Evolutionary conservation across 108 stramenopile species (phyloP).

Genomic region (Cyclotella sp.): DNA sequence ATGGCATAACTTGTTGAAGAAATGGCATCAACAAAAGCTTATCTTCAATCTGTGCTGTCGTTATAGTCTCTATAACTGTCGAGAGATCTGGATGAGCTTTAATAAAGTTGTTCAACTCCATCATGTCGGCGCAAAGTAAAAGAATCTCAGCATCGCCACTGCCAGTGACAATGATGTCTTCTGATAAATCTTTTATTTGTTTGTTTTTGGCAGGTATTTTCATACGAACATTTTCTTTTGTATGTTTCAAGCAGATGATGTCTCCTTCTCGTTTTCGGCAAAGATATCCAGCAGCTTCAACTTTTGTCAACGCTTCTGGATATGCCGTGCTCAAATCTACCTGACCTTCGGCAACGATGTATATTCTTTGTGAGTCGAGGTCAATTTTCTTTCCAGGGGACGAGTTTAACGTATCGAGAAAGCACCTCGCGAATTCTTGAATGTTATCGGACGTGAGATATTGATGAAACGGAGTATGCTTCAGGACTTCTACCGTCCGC

Average conservation of each 20-base stretch:
- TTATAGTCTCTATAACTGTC: slow-evolving; percentile 35
- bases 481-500: slow-evolving; percentile 36
- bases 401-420: slow-evolving; percentile 2
- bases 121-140: slow-evolving; percentile 39
- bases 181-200: slow-evolving; percentile 40
- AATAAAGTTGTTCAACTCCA: slow-evolving; percentile 43
- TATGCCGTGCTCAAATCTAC: slow-evolving; percentile 42
- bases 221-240: slow-evolving; percentile 42
- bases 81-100: slow-evolving; percentile 39
- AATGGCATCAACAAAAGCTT: slow-evolving; percentile 49
- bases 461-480: slow-evolving; percentile 50
- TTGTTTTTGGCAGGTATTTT: slow-evolving; percentile 34
- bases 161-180: slow-evolving; percentile 39
- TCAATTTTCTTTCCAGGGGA: slow-evolving; percentile 31
- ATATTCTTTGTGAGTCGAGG: slow-evolving; percentile 32
- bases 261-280: slow-evolving; percentile 56
- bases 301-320: slow-evolving; percentile 37
- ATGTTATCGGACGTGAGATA: slow-evolving; percentile 47
- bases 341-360: slow-evolving; percentile 52
- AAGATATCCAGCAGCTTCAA: slow-evolving; percentile 57
- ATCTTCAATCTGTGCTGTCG: slow-evolving; percentile 45
- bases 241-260: slow-evolving; percentile 47
- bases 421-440: slow-evolving; percentile 54
- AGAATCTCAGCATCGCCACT: slow-evolving; percentile 29
- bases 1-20: slow-evolving; percentile 41